Evolutionary conservation across 495 filamentous ascomycete species (phyloP).

Genomic region (Penicillium lividum): DNA sequence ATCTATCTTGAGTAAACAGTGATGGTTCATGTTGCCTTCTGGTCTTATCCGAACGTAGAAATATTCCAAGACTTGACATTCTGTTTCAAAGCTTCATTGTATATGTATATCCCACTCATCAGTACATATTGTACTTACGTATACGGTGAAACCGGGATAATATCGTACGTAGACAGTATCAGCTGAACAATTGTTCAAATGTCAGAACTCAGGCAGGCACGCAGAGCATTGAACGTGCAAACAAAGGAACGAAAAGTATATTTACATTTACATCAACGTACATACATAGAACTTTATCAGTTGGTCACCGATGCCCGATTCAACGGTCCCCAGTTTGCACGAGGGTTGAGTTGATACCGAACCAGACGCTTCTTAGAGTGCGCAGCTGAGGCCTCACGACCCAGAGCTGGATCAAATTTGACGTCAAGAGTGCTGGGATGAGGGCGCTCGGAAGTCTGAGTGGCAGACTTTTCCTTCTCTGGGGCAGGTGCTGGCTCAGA

Average conservation of each 20-base stretch:
- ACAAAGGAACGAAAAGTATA: not conserved
- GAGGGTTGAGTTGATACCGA: slow-evolving; percentile 85
- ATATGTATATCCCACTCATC: too few relatives aligned
- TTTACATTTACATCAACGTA: slow-evolving; percentile 12
- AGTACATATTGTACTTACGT: too few relatives aligned
- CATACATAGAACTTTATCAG: slow-evolving; percentile 2
- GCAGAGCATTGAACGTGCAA: not conserved
- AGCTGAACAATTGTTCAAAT: too few relatives aligned
- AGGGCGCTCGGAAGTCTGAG: slow-evolving; percentile 1
- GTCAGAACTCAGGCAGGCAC: too few relatives aligned
- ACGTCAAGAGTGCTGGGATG: slow-evolving; percentile 56
- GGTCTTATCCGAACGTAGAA: too few relatives aligned
- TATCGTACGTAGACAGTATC: too few relatives aligned
- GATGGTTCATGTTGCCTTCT: too few relatives aligned
- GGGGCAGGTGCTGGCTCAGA: slow-evolving; percentile 6
- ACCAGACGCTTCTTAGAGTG: slow-evolving; percentile 58
- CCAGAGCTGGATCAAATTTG: slow-evolving; percentile 80
- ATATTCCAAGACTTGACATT: too few relatives aligned
- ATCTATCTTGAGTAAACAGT: too few relatives aligned
- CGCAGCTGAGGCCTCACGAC: slow-evolving; percentile 55
- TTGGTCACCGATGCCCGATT: slow-evolving; percentile 54
- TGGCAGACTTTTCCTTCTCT: not conserved
- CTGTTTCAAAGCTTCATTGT: too few relatives aligned
- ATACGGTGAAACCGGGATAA: too few relatives aligned
- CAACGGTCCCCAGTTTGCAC: slow-evolving; percentile 92